These are phyloP conservation scores for Cordyceps militaris DNA, from an alignment of 2,329 filamentous ascomycete species.

Conservation along the genomic window DNA sequence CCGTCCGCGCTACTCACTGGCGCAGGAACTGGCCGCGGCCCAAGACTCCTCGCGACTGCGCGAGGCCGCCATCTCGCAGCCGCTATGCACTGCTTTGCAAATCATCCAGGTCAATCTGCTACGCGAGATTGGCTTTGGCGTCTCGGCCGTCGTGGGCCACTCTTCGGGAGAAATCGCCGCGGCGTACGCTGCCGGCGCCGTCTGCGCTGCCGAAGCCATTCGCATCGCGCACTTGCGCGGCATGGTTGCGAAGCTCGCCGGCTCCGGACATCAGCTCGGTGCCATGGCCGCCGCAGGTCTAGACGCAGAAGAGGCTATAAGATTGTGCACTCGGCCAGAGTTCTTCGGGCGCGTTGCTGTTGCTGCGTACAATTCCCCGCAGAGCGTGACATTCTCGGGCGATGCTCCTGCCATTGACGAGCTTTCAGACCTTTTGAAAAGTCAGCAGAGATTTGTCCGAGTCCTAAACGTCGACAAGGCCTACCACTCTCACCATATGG, in stretches of 20 bases:
- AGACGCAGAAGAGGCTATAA: conserved; percentile 13
- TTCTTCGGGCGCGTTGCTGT: conserved; percentile 15
- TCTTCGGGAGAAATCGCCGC: conserved; percentile 45
- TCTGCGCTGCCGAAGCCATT: conserved; percentile 24
- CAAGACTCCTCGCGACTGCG: not conserved
- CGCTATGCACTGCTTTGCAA: conserved; percentile 25
- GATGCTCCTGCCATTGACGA: conserved; percentile 11
- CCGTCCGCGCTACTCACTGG: not conserved
- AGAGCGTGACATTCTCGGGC: conserved; percentile 17
- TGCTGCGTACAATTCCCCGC: conserved; percentile 18
- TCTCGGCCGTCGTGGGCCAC: conserved; percentile 36
- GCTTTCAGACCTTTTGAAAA: not conserved
- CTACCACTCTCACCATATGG: conserved; percentile 11
- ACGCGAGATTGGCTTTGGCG: conserved; percentile 23
- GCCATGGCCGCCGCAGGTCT: conserved; percentile 17
- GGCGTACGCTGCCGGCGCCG: conserved; percentile 39
- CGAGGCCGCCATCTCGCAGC: conserved; percentile 24
- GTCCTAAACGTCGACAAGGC: conserved; percentile 15
- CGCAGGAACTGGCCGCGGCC: not conserved
- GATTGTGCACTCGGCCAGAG: no score
- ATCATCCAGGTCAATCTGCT: conserved; percentile 22
- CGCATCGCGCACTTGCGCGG: conserved; percentile 18
- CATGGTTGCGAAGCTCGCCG: not conserved
- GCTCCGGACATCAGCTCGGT: not conserved
- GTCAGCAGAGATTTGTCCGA: conserved; percentile 14